Percentiles rank a stretch among this genome's conserved stretches.
Evolutionary conservation across 177 flowering plant species (phyloP).

Genomic region (Telopea speciosissima): DNA sequence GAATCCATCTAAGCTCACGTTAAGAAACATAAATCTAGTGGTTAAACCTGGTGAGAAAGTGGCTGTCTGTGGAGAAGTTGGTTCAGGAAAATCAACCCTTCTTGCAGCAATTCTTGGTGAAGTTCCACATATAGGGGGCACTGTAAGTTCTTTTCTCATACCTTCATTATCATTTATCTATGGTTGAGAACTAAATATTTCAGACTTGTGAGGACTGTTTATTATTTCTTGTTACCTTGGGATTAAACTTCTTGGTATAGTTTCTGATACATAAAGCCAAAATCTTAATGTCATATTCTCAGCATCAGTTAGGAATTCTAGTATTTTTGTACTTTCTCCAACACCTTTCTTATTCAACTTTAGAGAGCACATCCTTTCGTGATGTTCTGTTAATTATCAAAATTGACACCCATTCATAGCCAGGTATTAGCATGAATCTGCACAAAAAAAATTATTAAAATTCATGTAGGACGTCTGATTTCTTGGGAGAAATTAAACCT

Average conservation of each 20-base stretch:
- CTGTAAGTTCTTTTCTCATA: slow-evolving; percentile 29
- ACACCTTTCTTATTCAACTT: no score
- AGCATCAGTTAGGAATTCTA: no score
- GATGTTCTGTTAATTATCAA: neutral
- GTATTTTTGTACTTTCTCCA: no score
- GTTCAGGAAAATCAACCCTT: slow-evolving; percentile 71
- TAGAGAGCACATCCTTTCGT: neutral
- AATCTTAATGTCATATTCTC: neutral
- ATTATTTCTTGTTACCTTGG: neutral
- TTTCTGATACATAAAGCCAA: neutral
- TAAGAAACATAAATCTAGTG: slow-evolving; percentile 37
- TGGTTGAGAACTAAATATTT: neutral
- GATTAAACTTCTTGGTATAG: neutral
- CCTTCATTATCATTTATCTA: neutral
- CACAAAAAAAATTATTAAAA: neutral
- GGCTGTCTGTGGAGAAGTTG: slow-evolving; percentile 79
- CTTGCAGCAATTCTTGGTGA: slow-evolving; percentile 70
- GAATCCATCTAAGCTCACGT: slow-evolving; percentile 27
- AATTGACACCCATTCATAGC: neutral
- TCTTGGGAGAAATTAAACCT: neutral
- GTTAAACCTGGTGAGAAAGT: slow-evolving; percentile 44
- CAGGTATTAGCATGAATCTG: neutral
- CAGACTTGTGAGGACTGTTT: neutral
- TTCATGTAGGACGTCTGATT: neutral
- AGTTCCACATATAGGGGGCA: slow-evolving; percentile 42